These are phyloP conservation scores for Beauveria varroae DNA, from an alignment of 2,329 filamentous ascomycete species.

Conservation along the genomic window DNA sequence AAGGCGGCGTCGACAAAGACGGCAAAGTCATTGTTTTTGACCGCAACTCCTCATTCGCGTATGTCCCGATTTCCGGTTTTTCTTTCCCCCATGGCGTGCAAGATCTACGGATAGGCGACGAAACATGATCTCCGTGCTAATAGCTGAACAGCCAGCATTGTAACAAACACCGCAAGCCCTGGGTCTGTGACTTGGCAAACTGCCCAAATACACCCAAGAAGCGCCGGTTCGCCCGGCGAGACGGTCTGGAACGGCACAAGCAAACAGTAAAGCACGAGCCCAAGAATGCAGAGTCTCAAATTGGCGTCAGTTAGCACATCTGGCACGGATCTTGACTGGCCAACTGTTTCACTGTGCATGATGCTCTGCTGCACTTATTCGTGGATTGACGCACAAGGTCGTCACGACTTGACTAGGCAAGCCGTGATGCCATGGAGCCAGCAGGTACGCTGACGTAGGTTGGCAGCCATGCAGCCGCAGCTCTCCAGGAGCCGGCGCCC, in stretches of 20 bases:
- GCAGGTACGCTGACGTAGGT: slow-evolving; percentile 5
- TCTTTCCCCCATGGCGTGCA: background rate
- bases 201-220: slow-evolving; percentile 35
- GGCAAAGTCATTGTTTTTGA: slow-evolving; percentile 32
- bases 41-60: slow-evolving; percentile 35
- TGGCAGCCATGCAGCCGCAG: slow-evolving; percentile 2
- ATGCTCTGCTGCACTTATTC: background rate
- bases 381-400: background rate
- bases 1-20: slow-evolving; percentile 32
- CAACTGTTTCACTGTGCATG: background rate
- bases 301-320: background rate
- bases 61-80: slow-evolving; percentile 9
- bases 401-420: background rate
- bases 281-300: background rate
- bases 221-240: slow-evolving; percentile 33
- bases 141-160: slow-evolving; percentile 31
- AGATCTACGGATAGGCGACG: background rate
- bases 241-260: slow-evolving; percentile 34
- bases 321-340: background rate
- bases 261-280: slow-evolving; percentile 31
- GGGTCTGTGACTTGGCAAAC: slow-evolving; percentile 30
- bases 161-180: slow-evolving; percentile 36
- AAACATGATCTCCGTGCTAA: background rate
- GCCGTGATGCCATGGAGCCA: background rate
- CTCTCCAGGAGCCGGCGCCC: background rate